Evolutionary conservation across 1,139 yeast genomes (phyloP), one percentile per base, ranked within the genome.

Genomic region (Wickerhamomyces sp.): DNA sequence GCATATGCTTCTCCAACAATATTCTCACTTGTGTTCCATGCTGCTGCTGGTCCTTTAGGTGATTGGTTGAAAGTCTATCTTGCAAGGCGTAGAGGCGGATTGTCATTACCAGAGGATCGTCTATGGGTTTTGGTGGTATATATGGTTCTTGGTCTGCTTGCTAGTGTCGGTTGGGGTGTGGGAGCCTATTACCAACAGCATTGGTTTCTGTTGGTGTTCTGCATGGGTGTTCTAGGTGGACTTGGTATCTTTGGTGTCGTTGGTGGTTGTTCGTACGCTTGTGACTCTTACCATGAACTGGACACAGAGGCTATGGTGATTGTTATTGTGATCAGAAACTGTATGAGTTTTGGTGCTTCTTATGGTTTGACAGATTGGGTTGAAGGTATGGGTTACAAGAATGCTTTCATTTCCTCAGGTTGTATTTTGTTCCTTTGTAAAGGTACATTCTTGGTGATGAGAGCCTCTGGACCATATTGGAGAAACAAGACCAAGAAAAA

Each of bases 221-320:
- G 81, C 4, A 65, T 73, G 51, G 81, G 80, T 2, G 54, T 71
- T 15, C 57, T 75, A 39, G 82, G 80, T 10, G 67, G 68, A 10
- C 44, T 59, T 13, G 60, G 65, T 46, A 45, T 60, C 26, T 70
- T 75, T 49, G 72, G 78, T 15, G 70, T 75, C 66, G 64, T 69
- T 38, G 59, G 73, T 8, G 60, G 75, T 2, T 68, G 74, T 31
- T 68, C 78, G 0, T 77, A 75, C 47, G 67, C 70, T 3, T 64
- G 75, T 36, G 84, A 77, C 41, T 58, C 69, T 40, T 76, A 76
- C 48, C 73, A 70, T 20, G 68, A 68, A 24, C 53, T 75, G 57
- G 75, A 73, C 16, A 64, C 74, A 34, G 77, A 73, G 42, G 71
- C 71, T 7, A 64, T 77, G 57, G 80, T 72, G n/a, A 62, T 68